Base-by-base conservation (phyloP, 129 eudicot species). In the Glebionis coronaria region DNA sequence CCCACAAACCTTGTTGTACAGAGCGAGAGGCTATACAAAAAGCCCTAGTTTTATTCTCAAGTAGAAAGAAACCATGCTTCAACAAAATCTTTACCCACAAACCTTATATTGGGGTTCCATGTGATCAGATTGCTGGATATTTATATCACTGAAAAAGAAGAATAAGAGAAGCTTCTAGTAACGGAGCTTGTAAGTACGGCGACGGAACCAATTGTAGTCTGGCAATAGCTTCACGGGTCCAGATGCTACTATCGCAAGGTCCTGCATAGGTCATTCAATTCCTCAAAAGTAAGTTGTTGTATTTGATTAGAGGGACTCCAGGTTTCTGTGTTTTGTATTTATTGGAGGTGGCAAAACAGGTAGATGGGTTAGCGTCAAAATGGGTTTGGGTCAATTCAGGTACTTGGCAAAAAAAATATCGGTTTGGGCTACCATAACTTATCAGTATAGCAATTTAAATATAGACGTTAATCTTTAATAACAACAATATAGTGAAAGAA, bases 131-230 rank as follows among this genome's bases (percentile, higher is more conserved):
- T 21, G 16, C 50, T 15, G 21, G 27, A 20, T 5, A 14, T 4
- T 20, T 54, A 54, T 16, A 54, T 8, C 20, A 13, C n/a, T 1
- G 20, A 9, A 29, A 0, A 28, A 31, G 50, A n/a, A 12, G 12
- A 71, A 49, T 9, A 4, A 68, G 12, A 61, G 19, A 56, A 10
- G 15, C 9, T 59, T 50, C 89, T 88, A 88, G 72, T 85, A 82
- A 58, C 88, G 84, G 69, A 79, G 84, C 96, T 84, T 81, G 87
- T 82, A 92, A 25, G 98, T 92, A 67, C 96, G 80, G 78, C 89
- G 85, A 59, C 96, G 74, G 81, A 92, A 92, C 98, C 98, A 88
- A 78, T 83, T 92, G 84, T 88, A 88, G 75, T 92, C 98, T 0
- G 96, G 98, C 71, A 92, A 70, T 50, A 80, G 77, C 78, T 88